Conservation (phyloP, 441 rosid genomes). For the Pelargonium australe region DNA sequence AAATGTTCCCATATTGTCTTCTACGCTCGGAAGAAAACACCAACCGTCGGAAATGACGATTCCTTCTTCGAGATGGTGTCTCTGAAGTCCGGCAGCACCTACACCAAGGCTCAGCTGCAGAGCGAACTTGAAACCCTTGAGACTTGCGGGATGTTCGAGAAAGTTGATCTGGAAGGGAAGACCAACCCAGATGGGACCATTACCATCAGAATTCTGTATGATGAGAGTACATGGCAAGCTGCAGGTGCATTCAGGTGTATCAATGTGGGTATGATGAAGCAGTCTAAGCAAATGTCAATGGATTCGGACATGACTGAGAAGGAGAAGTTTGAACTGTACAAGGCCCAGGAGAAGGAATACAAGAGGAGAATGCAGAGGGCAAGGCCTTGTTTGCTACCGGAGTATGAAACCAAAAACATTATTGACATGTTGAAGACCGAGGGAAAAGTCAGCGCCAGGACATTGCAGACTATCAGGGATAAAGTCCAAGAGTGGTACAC, state of each 20-base stretch:
- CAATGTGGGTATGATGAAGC: slow-evolving; percentile 77
- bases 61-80: slow-evolving; percentile 97
- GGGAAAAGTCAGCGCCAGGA: slow-evolving; percentile 79
- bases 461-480: slow-evolving; percentile 88
- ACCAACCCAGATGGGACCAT: slow-evolving; percentile 81
- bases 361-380: slow-evolving; percentile 74
- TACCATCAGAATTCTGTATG: slow-evolving; percentile 56
- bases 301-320: slow-evolving; percentile 92
- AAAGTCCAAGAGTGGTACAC: slow-evolving; percentile 94
- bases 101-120: slow-evolving; percentile 72
- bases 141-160: slow-evolving; percentile 96
- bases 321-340: slow-evolving; percentile 77
- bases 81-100: slow-evolving; percentile 69
- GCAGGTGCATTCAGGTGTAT: slow-evolving; percentile 82
- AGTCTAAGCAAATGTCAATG: slow-evolving; percentile 81
- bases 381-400: slow-evolving; percentile 69
- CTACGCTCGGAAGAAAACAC: slow-evolving; percentile 49
- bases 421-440: slow-evolving; percentile 62
- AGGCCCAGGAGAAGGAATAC: slow-evolving; percentile 79
- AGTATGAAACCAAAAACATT: slow-evolving; percentile 48
- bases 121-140: slow-evolving; percentile 85
- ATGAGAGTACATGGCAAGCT: slow-evolving; percentile 87
- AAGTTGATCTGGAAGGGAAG: slow-evolving; percentile 77
- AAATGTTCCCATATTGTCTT: slow-evolving; percentile 72
- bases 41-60: slow-evolving; percentile 75